phyloP scores from a whole-genome alignment of 1,139 yeast species.

The Meyerozyma smithsonii region DNA sequence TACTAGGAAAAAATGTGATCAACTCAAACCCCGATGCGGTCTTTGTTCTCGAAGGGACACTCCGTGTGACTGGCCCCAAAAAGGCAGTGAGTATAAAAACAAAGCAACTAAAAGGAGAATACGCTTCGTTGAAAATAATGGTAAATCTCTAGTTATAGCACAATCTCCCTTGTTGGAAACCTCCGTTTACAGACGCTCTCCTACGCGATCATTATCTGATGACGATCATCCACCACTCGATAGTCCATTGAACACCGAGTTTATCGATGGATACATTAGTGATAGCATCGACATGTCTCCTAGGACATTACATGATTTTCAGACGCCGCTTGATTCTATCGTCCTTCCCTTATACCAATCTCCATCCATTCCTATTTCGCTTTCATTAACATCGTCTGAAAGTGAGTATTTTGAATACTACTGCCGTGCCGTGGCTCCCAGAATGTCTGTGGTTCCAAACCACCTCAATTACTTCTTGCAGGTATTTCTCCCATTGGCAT shows the following conservation, averaged over 20 bases:
- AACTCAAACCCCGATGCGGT: neutral
- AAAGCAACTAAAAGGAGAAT: neutral
- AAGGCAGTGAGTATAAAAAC: neutral
- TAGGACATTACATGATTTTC: neutral
- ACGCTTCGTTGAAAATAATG: neutral
- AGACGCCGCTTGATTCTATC: neutral
- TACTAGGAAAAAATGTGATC: neutral
- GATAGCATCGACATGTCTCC: neutral
- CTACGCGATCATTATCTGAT: neutral
- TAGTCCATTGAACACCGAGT: neutral
- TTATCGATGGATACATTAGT: neutral
- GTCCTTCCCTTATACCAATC: neutral
- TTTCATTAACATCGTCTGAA: constrained; percentile 16
- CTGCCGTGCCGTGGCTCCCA: constrained; percentile 23
- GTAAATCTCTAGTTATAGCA: neutral
- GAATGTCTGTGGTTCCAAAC: constrained; percentile 25
- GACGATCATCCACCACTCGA: neutral
- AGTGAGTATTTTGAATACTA: constrained; percentile 23
- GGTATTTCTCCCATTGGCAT: constrained; percentile 29
- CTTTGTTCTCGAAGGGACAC: neutral
- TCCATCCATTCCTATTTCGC: constrained; percentile 7
- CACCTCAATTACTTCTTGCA: constrained; percentile 25
- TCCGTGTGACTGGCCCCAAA: neutral
- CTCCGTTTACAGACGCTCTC: neutral
- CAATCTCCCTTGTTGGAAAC: neutral